Conservation (phyloP, 192 early-diverging fungal species). For the Allomyces macrogynus region DNA sequence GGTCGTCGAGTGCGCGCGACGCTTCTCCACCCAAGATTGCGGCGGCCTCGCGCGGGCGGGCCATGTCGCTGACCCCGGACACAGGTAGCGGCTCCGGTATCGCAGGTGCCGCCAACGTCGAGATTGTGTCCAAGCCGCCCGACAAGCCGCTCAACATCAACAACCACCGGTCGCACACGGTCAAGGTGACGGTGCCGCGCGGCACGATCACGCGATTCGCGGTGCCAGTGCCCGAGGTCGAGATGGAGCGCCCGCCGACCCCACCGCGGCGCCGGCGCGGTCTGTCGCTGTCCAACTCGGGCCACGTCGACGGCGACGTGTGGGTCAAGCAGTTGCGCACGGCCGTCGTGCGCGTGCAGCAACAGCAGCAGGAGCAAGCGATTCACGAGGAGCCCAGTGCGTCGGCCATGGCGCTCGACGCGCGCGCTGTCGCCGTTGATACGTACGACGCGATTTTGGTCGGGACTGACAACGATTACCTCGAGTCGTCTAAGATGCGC, state of each 20-base stretch:
- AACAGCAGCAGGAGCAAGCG: background rate
- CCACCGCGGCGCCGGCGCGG: conserved; percentile 1
- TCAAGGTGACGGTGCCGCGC: background rate
- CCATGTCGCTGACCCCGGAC: too few species aligned
- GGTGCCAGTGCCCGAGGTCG: background rate
- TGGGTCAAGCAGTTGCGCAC: too few species aligned
- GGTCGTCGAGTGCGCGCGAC: too few species aligned
- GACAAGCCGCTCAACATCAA: background rate
- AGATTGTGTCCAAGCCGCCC: background rate
- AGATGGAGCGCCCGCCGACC: background rate
- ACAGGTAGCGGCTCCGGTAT: too few species aligned
- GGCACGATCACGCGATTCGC: background rate
- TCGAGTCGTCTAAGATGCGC: conserved; percentile 26
- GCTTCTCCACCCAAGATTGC: too few species aligned
- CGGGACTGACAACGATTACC: conserved; percentile 39
- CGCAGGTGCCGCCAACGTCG: background rate
- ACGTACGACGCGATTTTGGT: conserved; percentile 30
- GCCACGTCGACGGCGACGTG: background rate
- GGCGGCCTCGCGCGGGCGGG: too few species aligned
- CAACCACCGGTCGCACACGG: background rate
- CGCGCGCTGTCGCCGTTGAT: conserved; percentile 1
- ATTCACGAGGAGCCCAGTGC: background rate
- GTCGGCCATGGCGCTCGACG: background rate
- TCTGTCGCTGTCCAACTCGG: conserved; percentile 1
- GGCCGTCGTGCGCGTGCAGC: too few species aligned